A percentile compares a stretch with the other conserved stretches of the same genome.
phyloP scores from a whole-genome alignment of 179 eudicot genomes.

The Vitellaria paradoxa region DNA sequence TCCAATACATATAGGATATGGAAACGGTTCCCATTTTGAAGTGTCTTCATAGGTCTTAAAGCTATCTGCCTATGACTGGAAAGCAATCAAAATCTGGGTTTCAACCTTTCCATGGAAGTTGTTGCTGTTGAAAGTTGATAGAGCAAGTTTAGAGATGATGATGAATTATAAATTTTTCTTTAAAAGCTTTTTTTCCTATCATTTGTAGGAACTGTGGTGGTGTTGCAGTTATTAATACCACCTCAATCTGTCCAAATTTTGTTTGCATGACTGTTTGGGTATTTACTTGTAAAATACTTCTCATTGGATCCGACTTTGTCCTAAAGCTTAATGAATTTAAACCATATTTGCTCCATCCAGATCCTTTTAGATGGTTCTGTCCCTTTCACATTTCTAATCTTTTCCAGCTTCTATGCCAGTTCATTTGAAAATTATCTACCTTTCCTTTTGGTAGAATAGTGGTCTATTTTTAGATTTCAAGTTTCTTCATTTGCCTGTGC shows the following conservation, averaged over 20 bases:
- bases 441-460: background rate
- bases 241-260: too few species aligned
- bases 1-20: too few species aligned
- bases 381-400: background rate
- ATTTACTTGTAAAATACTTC: background rate
- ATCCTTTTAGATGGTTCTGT: background rate
- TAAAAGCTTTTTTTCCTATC: background rate
- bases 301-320: too few species aligned
- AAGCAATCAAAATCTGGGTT: background rate
- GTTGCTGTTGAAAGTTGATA: background rate
- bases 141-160: background rate
- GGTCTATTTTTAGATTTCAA: background rate
- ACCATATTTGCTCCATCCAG: background rate
- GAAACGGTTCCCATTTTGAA: too few species aligned
- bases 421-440: background rate
- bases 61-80: too few species aligned
- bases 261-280: background rate
- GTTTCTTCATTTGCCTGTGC: background rate
- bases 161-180: background rate
- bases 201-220: background rate
- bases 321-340: background rate
- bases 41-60: too few species aligned
- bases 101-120: background rate
- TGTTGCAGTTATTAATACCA: too few species aligned
- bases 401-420: background rate